phyloP scores from a whole-genome alignment of 2,329 filamentous ascomycete species.

The Coniochaeta ligniaria region DNA sequence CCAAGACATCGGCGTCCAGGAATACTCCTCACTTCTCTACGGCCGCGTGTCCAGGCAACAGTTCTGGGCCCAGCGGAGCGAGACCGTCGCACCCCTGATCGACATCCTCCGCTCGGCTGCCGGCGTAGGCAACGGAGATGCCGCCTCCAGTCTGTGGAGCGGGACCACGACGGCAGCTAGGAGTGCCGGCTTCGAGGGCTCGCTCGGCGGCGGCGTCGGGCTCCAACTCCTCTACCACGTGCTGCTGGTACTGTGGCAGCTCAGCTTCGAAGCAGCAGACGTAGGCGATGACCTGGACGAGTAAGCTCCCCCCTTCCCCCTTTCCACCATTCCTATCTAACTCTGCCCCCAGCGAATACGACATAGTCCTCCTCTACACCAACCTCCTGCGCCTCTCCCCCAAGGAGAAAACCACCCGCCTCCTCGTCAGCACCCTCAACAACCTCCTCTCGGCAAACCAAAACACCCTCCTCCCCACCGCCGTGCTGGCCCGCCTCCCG shows the following conservation, averaged over 20 bases:
- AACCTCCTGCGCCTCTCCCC: constrained; percentile 86
- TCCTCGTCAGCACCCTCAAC: constrained; percentile 81
- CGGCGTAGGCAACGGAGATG: constrained; percentile 59
- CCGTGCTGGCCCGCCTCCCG: constrained; percentile 78
- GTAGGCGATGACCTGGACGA: constrained; percentile 74
- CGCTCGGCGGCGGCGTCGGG: constrained; percentile 73
- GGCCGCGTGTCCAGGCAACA: constrained; percentile 66
- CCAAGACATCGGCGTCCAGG: constrained; percentile 91
- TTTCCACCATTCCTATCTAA: neutral
- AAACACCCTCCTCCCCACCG: constrained; percentile 71
- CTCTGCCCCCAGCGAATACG: constrained; percentile 63
- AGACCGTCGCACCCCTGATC: constrained; percentile 76
- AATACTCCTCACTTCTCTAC: constrained; percentile 79
- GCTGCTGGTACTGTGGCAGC: constrained; percentile 88
- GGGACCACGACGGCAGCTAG: constrained; percentile 39
- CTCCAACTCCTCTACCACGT: constrained; percentile 93
- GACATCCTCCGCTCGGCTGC: constrained; percentile 76
- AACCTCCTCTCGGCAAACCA: constrained; percentile 71
- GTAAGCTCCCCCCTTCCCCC: constrained; percentile 40
- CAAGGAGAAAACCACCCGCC: constrained; percentile 94
- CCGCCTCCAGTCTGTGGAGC: constrained; percentile 48
- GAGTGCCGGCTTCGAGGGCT: constrained; percentile 51
- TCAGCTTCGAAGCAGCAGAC: constrained; percentile 82
- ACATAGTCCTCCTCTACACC: constrained; percentile 87
- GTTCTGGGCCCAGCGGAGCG: constrained; percentile 86